Evolutionary conservation across 352 stramenopile genomes (phyloP), one percentile per base, ranked within the genome.

Genomic region (Globisporangium cederbergense): DNA sequence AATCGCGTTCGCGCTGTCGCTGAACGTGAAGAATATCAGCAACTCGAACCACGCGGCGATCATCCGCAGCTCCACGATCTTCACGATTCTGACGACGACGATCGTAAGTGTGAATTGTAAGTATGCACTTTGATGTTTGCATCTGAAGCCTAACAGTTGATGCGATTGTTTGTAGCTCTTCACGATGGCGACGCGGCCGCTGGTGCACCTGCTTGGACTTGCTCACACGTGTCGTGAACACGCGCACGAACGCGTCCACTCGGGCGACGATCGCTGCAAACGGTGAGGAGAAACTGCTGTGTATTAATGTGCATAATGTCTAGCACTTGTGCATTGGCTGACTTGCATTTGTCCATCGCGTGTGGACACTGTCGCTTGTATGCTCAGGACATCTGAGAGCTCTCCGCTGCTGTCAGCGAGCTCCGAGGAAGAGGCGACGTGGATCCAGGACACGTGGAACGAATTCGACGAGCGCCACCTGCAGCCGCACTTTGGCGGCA

Each of bases 1-100:
- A n/a, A 84, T 97, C 30, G 85, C 88, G 11, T 97, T 98, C 64
- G 90, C 91, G 25, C 78, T 96, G 38, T 80, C 79, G n/a, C 74
- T 93, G 2, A 95, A 95, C 46, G 83, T 92, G 16, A 72, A 62
- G 38, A 89, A 28, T 52, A 58, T 72, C 5, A 63, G 52, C 9
- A 68, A 77, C 20, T 75, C 67, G 32, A 65, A 67, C 18, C 81
- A 90, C 46, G 77, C 80, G 0, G 77, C 77, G 16, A 81, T 90
- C 65, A 82, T 90, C 47, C 81, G 88, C 69, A 88, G 74, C 40
- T 79, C 78, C 16, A 90, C 81, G 36, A 68, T 90, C 40, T 83
- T 88, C 54, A 75, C 81, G 0, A 80, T 89, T 32, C 64, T 90
- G 34, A 85, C 84, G 45, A 89, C 81, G n/a, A 90, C 81, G 0